These are phyloP conservation scores for Pichia sp. DNA, from an alignment of 1,139 yeast genomes.

Conservation along the genomic window DNA sequence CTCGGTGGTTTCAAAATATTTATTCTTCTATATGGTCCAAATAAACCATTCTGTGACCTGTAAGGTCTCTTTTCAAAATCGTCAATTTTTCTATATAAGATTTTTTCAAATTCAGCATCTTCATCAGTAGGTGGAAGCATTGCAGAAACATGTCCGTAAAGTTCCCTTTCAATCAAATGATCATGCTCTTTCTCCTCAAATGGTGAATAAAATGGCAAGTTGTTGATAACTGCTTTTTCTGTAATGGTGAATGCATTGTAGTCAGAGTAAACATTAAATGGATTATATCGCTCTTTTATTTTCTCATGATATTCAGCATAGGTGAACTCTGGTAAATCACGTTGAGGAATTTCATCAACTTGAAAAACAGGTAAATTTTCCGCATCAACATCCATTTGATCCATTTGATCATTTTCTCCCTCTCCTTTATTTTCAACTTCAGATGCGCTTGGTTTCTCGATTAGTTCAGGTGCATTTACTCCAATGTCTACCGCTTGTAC, in stretches of 20 bases:
- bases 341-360: neutral
- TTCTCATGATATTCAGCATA: slow-evolving; percentile 25
- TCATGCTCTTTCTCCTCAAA: slow-evolving; percentile 36
- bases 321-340: slow-evolving; percentile 28
- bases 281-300: slow-evolving; percentile 28
- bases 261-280: slow-evolving; percentile 54
- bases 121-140: slow-evolving; percentile 56
- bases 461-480: too few relatives aligned
- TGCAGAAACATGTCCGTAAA: slow-evolving; percentile 48
- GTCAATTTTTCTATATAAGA: slow-evolving; percentile 46
- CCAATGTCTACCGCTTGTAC: neutral
- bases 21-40: slow-evolving; percentile 55
- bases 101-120: slow-evolving; percentile 52
- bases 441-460: neutral
- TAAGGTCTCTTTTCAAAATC: slow-evolving; percentile 32
- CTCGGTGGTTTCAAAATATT: slow-evolving; percentile 72
- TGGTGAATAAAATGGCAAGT: slow-evolving; percentile 50
- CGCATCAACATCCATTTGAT: neutral
- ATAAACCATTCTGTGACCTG: slow-evolving; percentile 49
- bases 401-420: neutral
- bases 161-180: slow-evolving; percentile 27
- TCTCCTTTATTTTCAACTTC: slow-evolving; percentile 15
- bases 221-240: slow-evolving; percentile 49
- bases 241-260: slow-evolving; percentile 46
- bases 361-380: neutral